A percentile compares a stretch with the other conserved stretches of the same genome.
Conservation (phyloP, 257 asterid species). For the Rehmannia glutinosa region DNA sequence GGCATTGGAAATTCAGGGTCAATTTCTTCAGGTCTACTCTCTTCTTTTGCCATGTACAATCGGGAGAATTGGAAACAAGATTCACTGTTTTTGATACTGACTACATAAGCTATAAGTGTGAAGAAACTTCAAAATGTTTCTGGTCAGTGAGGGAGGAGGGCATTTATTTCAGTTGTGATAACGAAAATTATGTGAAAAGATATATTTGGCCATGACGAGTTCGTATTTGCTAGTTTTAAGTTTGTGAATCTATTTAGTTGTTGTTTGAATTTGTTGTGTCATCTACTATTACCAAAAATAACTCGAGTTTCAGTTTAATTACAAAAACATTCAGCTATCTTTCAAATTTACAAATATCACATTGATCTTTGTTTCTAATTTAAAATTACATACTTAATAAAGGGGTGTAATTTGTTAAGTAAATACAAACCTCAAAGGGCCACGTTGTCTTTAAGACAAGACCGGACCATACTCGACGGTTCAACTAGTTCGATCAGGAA, state of each 20-base stretch:
- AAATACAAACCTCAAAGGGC: too few species aligned
- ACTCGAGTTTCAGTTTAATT: too few species aligned
- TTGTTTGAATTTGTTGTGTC: not conserved
- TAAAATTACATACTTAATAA: too few species aligned
- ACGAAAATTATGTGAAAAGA: slow-evolving; percentile 22
- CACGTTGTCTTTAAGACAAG: too few species aligned
- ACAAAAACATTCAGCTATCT: too few species aligned
- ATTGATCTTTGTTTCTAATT: too few species aligned
- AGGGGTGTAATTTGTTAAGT: too few species aligned
- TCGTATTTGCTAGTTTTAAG: not conserved
- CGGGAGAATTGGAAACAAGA: slow-evolving; percentile 19
- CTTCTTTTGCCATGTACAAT: slow-evolving; percentile 29
- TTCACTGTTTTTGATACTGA: slow-evolving; percentile 35
- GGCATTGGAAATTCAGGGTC: slow-evolving; percentile 40
- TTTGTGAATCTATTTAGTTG: not conserved
- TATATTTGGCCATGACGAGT: slow-evolving; percentile 14
- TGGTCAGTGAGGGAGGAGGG: slow-evolving; percentile 42
- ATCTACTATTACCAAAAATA: too few species aligned
- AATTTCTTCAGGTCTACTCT: slow-evolving; percentile 39
- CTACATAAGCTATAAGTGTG: slow-evolving; percentile 33
- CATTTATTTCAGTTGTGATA: slow-evolving; percentile 39
- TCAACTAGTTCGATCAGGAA: too few species aligned
- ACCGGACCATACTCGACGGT: too few species aligned
- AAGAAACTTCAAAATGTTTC: slow-evolving; percentile 40
- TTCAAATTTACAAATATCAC: too few species aligned